Evolutionary conservation across 2,329 filamentous ascomycete genomes (phyloP).

Genomic region (Botrytis deweyae): DNA sequence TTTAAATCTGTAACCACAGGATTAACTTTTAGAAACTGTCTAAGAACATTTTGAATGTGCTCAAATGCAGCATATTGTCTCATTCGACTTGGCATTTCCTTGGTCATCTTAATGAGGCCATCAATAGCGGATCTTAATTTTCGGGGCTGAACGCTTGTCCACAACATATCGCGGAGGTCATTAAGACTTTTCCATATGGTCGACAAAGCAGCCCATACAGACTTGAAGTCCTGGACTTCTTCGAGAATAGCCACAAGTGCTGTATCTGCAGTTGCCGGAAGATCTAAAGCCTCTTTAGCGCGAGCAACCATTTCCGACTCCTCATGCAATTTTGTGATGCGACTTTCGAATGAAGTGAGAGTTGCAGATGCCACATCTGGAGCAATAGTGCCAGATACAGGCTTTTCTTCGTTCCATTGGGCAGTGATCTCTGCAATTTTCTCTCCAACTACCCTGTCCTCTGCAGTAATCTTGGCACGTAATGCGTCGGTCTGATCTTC

Average conservation of each 20-base stretch:
- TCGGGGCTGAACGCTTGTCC: slow-evolving; percentile 92
- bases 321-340: slow-evolving; percentile 79
- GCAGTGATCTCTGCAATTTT: slow-evolving; percentile 81
- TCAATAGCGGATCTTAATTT: slow-evolving; percentile 90
- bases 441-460: slow-evolving; percentile 86
- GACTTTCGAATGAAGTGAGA: slow-evolving; percentile 76
- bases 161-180: slow-evolving; percentile 86
- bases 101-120: slow-evolving; percentile 93
- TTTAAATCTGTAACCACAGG: slow-evolving; percentile 84
- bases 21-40: slow-evolving; percentile 88
- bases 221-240: slow-evolving; percentile 98
- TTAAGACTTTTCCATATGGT: slow-evolving; percentile 97
- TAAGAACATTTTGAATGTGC: slow-evolving; percentile 89
- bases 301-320: slow-evolving; percentile 93
- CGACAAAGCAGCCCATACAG: slow-evolving; percentile 92
- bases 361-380: slow-evolving; percentile 85
- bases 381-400: slow-evolving; percentile 89
- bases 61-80: slow-evolving; percentile 99
- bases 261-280: slow-evolving; percentile 76
- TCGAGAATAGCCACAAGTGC: slow-evolving; percentile 84
- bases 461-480: slow-evolving; percentile 88
- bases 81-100: slow-evolving; percentile 99
- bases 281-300: slow-evolving; percentile 93
- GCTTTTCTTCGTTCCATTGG: slow-evolving; percentile 96
- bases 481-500: slow-evolving; percentile 94